phyloP scores from a whole-genome alignment of 441 rosid species.

The Adansonia rubrostipa region DNA sequence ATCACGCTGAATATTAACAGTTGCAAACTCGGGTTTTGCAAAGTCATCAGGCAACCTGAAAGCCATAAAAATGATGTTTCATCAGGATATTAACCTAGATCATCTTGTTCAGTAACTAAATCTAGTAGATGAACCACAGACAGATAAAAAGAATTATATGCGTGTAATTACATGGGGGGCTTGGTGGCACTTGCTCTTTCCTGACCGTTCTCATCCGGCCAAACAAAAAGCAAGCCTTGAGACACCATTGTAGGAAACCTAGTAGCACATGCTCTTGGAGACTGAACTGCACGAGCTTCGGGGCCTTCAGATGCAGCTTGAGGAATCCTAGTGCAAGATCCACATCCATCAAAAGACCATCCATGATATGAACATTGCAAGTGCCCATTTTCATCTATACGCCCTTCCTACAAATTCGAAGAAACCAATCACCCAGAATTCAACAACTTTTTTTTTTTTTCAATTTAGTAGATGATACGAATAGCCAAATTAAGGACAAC shows the following conservation, averaged over 20 bases:
- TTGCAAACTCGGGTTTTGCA: conserved; percentile 79
- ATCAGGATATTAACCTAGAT: conserved; percentile 9
- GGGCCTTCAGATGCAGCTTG: conserved; percentile 86
- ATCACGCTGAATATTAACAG: conserved; percentile 93
- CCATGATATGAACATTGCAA: conserved; percentile 97
- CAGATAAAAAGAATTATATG: neutral
- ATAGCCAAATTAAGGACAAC: neutral
- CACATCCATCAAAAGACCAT: conserved; percentile 90
- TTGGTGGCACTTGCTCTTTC: conserved; percentile 78
- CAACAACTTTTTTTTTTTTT: neutral
- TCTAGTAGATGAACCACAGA: conserved; percentile 1
- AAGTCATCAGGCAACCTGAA: conserved; percentile 90
- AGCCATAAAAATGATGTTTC: conserved; percentile 1
- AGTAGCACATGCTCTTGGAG: conserved; percentile 78
- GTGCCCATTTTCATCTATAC: conserved; percentile 87
- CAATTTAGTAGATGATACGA: neutral
- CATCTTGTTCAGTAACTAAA: neutral
- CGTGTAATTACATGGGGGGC: conserved; percentile 55
- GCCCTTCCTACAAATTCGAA: conserved; percentile 63
- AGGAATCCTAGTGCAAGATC: conserved; percentile 84
- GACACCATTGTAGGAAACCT: conserved; percentile 77
- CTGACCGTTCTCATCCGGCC: conserved; percentile 92
- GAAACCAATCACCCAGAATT: conserved; percentile 15
- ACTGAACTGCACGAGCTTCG: conserved; percentile 81
- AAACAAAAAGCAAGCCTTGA: conserved; percentile 93